Conservation (phyloP, 2,329 filamentous ascomycete genomes). For the Aureobasidium sp. region DNA sequence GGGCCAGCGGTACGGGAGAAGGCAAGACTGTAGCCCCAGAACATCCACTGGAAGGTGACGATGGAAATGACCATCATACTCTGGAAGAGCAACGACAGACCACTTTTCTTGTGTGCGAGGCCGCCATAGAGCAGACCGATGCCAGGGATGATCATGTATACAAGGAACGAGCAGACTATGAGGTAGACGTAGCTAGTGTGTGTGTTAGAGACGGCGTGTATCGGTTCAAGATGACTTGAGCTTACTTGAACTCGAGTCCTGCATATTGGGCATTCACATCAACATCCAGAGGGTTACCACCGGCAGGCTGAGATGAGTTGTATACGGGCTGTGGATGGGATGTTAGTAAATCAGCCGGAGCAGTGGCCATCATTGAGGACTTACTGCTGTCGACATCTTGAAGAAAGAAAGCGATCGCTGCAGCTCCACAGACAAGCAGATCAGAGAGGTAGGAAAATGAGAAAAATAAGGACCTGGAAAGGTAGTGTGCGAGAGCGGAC, state of each 20-base stretch:
- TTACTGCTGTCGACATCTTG: constrained; percentile 4
- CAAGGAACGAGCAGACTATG: constrained; percentile 50
- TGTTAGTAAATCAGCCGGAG: background rate
- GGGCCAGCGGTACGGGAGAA: constrained; percentile 52
- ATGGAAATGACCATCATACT: constrained; percentile 46
- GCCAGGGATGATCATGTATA: constrained; percentile 60
- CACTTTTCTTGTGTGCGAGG: constrained; percentile 54
- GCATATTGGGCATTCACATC: constrained; percentile 52
- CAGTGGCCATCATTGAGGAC: background rate
- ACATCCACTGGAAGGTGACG: constrained; percentile 54
- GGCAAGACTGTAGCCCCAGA: constrained; percentile 52
- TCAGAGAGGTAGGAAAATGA: background rate
- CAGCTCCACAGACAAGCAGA: background rate
- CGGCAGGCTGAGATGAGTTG: constrained; percentile 39
- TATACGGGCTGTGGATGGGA: constrained; percentile 26
- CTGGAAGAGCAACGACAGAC: constrained; percentile 55
- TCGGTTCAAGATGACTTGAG: constrained; percentile 29
- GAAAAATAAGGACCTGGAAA: background rate
- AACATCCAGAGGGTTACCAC: constrained; percentile 45
- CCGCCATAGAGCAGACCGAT: constrained; percentile 59
- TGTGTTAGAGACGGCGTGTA: background rate
- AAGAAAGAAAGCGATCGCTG: background rate
- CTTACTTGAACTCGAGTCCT: constrained; percentile 48
- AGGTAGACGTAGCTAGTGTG: constrained; percentile 45
- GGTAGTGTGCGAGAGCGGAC: background rate